phyloP scores from a whole-genome alignment of 148 eudicot species.

The Chenopodium suecicum region DNA sequence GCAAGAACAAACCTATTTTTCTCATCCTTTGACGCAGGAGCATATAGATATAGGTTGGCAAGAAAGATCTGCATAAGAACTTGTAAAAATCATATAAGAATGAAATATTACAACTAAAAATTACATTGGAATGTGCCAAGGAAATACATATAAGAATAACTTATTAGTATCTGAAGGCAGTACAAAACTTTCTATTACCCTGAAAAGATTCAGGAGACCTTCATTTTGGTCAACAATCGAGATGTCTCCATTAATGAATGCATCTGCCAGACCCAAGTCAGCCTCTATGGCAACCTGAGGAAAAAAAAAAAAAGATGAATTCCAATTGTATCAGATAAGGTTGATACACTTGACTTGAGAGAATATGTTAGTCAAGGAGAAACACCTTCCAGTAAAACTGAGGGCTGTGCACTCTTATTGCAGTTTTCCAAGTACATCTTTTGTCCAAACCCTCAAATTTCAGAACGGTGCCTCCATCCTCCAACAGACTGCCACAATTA shows the following conservation, averaged over 20 bases:
- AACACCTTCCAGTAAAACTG: slow-evolving; percentile 93
- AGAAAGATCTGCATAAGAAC: slow-evolving; percentile 45
- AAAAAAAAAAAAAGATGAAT: too few species aligned
- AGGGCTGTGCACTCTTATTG: slow-evolving; percentile 61
- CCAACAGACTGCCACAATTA: slow-evolving; percentile 49
- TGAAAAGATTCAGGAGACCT: slow-evolving; percentile 77
- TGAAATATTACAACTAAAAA: not conserved
- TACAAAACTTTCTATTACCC: slow-evolving; percentile 42
- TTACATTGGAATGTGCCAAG: slow-evolving; percentile 8
- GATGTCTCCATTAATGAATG: slow-evolving; percentile 83
- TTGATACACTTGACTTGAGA: not conserved
- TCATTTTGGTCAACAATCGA: slow-evolving; percentile 72
- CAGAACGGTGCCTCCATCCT: slow-evolving; percentile 76
- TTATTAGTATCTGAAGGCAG: slow-evolving; percentile 1
- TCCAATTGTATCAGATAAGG: not conserved
- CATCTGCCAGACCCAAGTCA: slow-evolving; percentile 96
- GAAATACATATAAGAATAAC: slow-evolving; percentile 8
- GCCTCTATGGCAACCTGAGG: slow-evolving; percentile 75
- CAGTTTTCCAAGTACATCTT: slow-evolving; percentile 45
- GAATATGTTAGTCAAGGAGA: not conserved
- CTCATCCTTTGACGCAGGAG: slow-evolving; percentile 38
- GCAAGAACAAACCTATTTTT: slow-evolving; percentile 42
- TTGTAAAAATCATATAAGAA: not conserved
- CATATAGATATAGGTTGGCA: slow-evolving; percentile 58
- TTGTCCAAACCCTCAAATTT: slow-evolving; percentile 57